phyloP scores from a whole-genome alignment of 2,329 filamentous ascomycete genomes.

The Hymenoscyphus linearis region DNA sequence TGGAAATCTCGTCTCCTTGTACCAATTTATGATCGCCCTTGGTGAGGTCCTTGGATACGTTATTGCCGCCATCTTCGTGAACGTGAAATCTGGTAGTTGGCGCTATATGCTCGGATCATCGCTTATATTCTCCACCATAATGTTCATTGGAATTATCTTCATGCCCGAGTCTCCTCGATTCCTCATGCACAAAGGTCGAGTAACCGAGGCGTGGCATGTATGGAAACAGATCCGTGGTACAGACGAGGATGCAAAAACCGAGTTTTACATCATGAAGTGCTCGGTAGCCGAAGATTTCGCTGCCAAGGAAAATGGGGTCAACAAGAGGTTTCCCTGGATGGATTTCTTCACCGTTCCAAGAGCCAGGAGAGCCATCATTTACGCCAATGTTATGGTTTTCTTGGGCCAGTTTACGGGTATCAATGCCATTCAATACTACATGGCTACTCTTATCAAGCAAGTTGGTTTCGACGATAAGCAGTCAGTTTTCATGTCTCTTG shows the following conservation, averaged over 20 bases:
- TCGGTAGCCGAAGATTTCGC: slow-evolving; percentile 52
- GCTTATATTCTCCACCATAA: slow-evolving; percentile 61
- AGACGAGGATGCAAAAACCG: slow-evolving; percentile 53
- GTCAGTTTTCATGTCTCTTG: slow-evolving; percentile 69
- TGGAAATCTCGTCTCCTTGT: slow-evolving; percentile 68
- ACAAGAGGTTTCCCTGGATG: slow-evolving; percentile 60
- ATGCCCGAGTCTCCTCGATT: slow-evolving; percentile 65
- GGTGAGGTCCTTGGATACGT: slow-evolving; percentile 71
- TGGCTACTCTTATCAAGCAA: slow-evolving; percentile 60
- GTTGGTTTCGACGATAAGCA: slow-evolving; percentile 60
- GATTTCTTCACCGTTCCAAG: slow-evolving; percentile 68
- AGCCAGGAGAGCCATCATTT: slow-evolving; percentile 59
- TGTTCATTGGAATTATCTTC: slow-evolving; percentile 61
- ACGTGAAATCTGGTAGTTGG: slow-evolving; percentile 61
- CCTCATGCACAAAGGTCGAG: slow-evolving; percentile 61
- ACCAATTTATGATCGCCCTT: slow-evolving; percentile 71
- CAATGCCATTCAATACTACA: slow-evolving; percentile 69
- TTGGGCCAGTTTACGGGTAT: slow-evolving; percentile 67
- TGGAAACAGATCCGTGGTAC: slow-evolving; percentile 69
- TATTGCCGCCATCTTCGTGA: slow-evolving; percentile 66
- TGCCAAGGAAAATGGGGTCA: slow-evolving; percentile 44
- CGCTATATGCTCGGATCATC: slow-evolving; percentile 69
- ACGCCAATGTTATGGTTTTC: slow-evolving; percentile 65
- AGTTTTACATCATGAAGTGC: slow-evolving; percentile 69
- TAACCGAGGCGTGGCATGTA: slow-evolving; percentile 57